Base-by-base conservation (phyloP, 2,329 filamentous ascomycete species). In the Cercospora beticola region DNA sequence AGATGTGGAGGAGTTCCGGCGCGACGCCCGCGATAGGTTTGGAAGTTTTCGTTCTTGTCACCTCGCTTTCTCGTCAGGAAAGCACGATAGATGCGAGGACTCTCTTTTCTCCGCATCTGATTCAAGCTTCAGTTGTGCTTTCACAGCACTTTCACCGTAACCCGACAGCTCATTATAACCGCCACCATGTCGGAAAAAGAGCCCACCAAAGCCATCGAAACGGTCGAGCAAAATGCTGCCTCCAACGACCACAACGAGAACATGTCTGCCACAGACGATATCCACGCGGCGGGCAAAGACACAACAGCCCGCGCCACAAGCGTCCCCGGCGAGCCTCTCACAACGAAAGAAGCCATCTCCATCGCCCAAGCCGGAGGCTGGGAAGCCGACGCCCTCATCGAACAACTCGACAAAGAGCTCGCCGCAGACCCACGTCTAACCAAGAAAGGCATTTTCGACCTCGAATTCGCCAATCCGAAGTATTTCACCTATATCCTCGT, bases 401-500 rank as follows among this genome's bases (percentile, higher is more conserved):
- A 79, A 33, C 76, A 81, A 33, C 73, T 83, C 63, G 79, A 82
- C 72, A 78, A 79, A 61, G 76, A 82, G 62, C 66, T 81, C 52
- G 74, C 78, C 60, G 79, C 77, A 30, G 77, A 79, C 70, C 23
- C 52, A 1, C 16, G 23, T n/a, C 52, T 26, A 9, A 57, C 52
- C 9, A 79, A 79, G 74, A 79, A 78, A 68, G 78, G 80, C 5
- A 66, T 80, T 70, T 87, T 88, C 74, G 82, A 89, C 49, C 70
- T 90, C 54, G 79, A 86, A 40, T 88, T 91, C 79, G 83, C 82
- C 62, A 85, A 90, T 76, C 88, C 89, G 0, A 86, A 82, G 64
- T 79, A 88, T 74, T 92, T 91, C 77, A 92, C 89, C 28, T 90
- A 85, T 82, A 79, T 90, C 16, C 83, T 91, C 14, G 88, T 91